phyloP scores from a whole-genome alignment of 1,284 basidiomycete species.

The Lentinus polychrous region DNA sequence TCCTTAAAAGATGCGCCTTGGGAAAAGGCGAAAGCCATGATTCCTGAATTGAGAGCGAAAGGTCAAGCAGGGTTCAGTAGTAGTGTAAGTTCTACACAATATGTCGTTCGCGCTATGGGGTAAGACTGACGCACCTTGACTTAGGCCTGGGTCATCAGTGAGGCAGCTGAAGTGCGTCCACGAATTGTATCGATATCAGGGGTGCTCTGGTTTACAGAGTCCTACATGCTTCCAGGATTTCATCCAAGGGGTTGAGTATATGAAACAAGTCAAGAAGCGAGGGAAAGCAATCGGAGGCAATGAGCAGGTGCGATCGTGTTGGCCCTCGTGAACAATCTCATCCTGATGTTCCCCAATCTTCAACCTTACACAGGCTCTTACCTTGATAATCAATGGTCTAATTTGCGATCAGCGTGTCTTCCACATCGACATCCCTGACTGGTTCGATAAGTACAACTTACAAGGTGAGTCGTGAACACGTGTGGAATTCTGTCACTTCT shows the following conservation, averaged over 20 bases:
- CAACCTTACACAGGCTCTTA: conserved; percentile 24
- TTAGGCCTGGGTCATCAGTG: too few species aligned
- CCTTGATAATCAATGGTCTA: conserved; percentile 25
- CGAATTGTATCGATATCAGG: too few species aligned
- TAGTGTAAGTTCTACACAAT: neutral
- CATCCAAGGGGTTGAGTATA: too few species aligned
- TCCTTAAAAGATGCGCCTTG: neutral
- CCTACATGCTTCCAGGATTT: too few species aligned
- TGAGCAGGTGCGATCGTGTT: too few species aligned
- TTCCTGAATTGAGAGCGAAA: neutral
- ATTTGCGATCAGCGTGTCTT: conserved; percentile 28
- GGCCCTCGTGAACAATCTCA: neutral
- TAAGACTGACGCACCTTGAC: too few species aligned
- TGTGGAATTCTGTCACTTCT: too few species aligned
- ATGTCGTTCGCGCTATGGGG: too few species aligned
- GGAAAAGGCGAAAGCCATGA: conserved; percentile 8
- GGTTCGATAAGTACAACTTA: conserved; percentile 25
- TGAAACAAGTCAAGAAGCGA: too few species aligned
- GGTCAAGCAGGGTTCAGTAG: neutral
- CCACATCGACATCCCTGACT: conserved; percentile 21
- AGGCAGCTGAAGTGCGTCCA: too few species aligned
- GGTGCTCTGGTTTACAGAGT: too few species aligned
- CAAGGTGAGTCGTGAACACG: conserved; percentile 21
- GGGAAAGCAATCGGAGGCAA: too few species aligned
- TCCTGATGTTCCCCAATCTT: neutral